Percentiles rank a stretch among this genome's conserved stretches.
Evolutionary conservation across 192 early-diverging fungal species (phyloP).

Genomic region (Dimargaris cristalligena): DNA sequence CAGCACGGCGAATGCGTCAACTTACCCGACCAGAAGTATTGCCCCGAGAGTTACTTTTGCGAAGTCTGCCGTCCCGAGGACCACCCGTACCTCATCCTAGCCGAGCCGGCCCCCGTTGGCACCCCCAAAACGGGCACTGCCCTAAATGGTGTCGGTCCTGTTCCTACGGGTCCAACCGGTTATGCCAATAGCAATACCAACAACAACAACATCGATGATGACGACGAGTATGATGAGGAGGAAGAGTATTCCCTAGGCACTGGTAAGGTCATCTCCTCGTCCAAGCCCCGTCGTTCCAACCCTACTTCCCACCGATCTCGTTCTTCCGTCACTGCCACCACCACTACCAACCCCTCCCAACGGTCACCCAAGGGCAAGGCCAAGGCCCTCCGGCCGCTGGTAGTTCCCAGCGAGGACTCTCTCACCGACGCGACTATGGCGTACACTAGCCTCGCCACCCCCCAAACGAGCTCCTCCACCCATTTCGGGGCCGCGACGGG

Average conservation of each 20-base stretch:
- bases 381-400: neutral
- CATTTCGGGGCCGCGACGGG: too few relatives aligned
- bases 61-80: conserved; percentile 74
- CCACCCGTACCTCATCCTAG: conserved; percentile 37
- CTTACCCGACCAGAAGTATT: conserved; percentile 47
- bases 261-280: neutral
- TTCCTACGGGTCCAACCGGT: neutral
- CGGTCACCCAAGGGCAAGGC: neutral
- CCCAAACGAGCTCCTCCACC: too few relatives aligned
- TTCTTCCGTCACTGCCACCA: neutral
- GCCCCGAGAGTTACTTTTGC: conserved; percentile 85
- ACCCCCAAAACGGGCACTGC: neutral
- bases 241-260: neutral
- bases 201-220: neutral
- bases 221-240: neutral
- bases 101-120: neutral
- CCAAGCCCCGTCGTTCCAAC: neutral
- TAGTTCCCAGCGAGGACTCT: neutral
- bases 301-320: too few relatives aligned
- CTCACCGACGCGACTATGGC: neutral
- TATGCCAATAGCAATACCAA: neutral
- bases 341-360: too few relatives aligned
- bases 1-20: conserved; percentile 89
- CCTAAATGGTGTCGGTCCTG: neutral
- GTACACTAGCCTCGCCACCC: neutral